Conservation (phyloP, 345 rosid species). For the Durio zibethinus region DNA sequence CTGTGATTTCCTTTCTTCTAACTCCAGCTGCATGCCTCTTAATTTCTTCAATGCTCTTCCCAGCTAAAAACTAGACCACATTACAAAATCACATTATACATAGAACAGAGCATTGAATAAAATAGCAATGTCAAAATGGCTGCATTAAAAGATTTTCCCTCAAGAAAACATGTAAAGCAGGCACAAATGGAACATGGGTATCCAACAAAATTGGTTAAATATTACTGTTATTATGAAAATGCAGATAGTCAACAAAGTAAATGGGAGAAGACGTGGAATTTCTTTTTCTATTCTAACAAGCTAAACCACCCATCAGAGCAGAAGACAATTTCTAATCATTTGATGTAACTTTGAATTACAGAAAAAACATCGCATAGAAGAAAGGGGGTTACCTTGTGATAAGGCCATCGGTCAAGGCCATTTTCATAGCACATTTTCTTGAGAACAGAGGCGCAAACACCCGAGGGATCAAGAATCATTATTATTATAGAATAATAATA, state of each 20-base stretch:
- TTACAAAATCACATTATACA: background rate
- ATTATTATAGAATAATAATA: too few relatives aligned
- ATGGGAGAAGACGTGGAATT: background rate
- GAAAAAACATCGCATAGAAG: background rate
- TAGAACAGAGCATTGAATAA: background rate
- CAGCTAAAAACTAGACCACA: conserved; percentile 28
- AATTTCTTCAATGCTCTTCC: conserved; percentile 40
- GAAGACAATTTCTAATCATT: background rate
- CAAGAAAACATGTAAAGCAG: background rate
- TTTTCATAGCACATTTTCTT: conserved; percentile 47
- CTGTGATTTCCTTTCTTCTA: background rate
- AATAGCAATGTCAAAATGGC: background rate
- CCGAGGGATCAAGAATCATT: conserved; percentile 13
- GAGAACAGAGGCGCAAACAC: conserved; percentile 38
- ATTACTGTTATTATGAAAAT: background rate
- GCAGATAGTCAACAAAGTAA: background rate
- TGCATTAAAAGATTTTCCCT: background rate
- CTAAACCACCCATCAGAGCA: background rate
- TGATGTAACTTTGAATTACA: background rate
- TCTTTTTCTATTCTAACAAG: background rate
- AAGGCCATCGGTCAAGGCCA: conserved; percentile 49
- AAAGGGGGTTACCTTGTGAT: conserved; percentile 29
- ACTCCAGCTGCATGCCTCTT: conserved; percentile 30
- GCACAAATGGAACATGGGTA: background rate
- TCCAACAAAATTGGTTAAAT: background rate